These are phyloP conservation scores for Bolboschoenus planiculmis DNA, from an alignment of 176 grass and related monocot species.

Conservation along the genomic window DNA sequence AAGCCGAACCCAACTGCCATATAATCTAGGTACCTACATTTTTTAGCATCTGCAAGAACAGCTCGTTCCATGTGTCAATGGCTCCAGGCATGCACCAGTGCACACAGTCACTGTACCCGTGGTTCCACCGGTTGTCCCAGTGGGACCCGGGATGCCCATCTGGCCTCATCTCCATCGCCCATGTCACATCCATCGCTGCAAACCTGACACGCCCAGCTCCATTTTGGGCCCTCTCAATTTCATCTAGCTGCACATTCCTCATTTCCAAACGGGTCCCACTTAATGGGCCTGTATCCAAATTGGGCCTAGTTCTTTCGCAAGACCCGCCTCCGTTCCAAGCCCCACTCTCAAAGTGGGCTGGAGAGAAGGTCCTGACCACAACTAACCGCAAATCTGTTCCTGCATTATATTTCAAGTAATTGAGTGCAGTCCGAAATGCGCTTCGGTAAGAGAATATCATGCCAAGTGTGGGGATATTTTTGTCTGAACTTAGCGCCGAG, in stretches of 20 bases:
- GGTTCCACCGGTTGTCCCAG: slow-evolving; percentile 21
- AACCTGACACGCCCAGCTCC: neutral
- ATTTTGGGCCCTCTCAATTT: neutral
- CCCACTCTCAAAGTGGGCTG: slow-evolving; percentile 37
- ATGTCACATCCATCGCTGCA: slow-evolving; percentile 1
- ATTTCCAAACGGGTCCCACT: slow-evolving; percentile 14
- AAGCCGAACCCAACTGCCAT: neutral
- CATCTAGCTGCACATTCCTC: slow-evolving; percentile 27
- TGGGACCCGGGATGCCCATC: slow-evolving; percentile 25
- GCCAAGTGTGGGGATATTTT: slow-evolving; percentile 5
- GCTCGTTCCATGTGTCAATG: slow-evolving; percentile 31
- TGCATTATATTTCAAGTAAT: slow-evolving; percentile 15
- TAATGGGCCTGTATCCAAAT: neutral
- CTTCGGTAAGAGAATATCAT: neutral
- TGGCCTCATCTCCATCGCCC: slow-evolving; percentile 22
- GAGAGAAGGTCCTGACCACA: slow-evolving; percentile 20
- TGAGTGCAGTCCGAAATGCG: slow-evolving; percentile 19
- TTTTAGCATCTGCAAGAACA: slow-evolving; percentile 11
- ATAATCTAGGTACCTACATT: neutral
- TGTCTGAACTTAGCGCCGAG: neutral
- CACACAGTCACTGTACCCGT: slow-evolving; percentile 15
- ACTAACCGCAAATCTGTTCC: neutral
- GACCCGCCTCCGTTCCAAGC: slow-evolving; percentile 27
- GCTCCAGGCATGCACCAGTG: slow-evolving; percentile 38
- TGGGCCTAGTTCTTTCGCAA: slow-evolving; percentile 31